Percentiles rank a stretch among this genome's conserved stretches.
phyloP scores from a whole-genome alignment of 352 stramenopile genomes.

The Pythium dissimile region DNA sequence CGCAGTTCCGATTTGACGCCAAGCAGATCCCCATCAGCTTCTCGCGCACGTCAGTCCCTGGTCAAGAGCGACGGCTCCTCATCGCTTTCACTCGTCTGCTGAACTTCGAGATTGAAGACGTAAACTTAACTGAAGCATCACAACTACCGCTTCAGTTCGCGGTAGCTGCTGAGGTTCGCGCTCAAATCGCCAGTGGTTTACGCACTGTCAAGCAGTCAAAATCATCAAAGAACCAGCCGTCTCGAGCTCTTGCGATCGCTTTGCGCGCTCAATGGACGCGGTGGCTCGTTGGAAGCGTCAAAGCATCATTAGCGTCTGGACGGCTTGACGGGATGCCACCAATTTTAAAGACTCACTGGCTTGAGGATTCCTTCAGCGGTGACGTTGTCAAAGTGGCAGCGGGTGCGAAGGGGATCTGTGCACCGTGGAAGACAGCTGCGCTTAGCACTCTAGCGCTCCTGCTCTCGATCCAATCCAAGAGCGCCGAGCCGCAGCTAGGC shows the following conservation, averaged over 20 bases:
- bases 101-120: not conserved
- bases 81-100: not conserved
- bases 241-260: too few relatives aligned
- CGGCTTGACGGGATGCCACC: too few relatives aligned
- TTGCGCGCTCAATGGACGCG: conserved; percentile 12
- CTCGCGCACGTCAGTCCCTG: not conserved
- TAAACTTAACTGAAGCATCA: too few relatives aligned
- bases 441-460: conserved; percentile 5
- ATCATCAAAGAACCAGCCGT: too few relatives aligned
- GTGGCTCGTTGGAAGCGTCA: too few relatives aligned
- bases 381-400: conserved; percentile 4
- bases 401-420: not conserved
- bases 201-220: too few relatives aligned
- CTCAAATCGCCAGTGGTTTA: too few relatives aligned
- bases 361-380: not conserved
- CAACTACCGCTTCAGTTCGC: too few relatives aligned
- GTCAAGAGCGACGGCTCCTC: not conserved
- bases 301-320: too few relatives aligned
- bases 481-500: not conserved
- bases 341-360: too few relatives aligned
- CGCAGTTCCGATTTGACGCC: conserved; percentile 4
- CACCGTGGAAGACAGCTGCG: not conserved
- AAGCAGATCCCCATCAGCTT: not conserved
- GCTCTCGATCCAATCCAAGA: not conserved
- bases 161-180: not conserved